Conservation (phyloP, 352 stramenopile species). For the Phytophthora brassicae region DNA sequence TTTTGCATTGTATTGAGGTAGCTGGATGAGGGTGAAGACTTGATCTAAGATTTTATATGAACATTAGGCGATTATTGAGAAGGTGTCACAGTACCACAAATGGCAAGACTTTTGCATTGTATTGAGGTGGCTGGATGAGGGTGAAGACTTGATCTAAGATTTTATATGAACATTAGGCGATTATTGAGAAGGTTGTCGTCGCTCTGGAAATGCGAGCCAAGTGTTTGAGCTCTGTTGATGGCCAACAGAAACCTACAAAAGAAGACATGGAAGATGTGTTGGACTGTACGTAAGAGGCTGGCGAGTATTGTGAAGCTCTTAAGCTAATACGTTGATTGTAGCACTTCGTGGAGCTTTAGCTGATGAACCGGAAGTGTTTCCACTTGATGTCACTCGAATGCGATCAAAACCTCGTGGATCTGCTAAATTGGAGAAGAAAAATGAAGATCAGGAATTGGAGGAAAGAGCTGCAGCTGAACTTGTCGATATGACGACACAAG, state of each 20-base stretch:
- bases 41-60: neutral
- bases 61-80: slow-evolving; percentile 35
- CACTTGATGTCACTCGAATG: slow-evolving; percentile 24
- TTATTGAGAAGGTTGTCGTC: slow-evolving; percentile 43
- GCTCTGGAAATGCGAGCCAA: slow-evolving; percentile 57
- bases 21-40: too few species aligned
- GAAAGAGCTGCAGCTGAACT: slow-evolving; percentile 23
- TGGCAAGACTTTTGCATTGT: slow-evolving; percentile 15
- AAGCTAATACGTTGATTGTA: slow-evolving; percentile 9
- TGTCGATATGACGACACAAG: slow-evolving; percentile 18
- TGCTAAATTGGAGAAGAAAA: slow-evolving; percentile 33
- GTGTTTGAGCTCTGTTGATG: slow-evolving; percentile 60
- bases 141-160: neutral
- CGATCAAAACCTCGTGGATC: slow-evolving; percentile 29
- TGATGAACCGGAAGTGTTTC: slow-evolving; percentile 46
- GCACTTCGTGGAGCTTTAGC: slow-evolving; percentile 42
- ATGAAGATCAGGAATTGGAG: slow-evolving; percentile 28
- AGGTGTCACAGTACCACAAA: too few species aligned
- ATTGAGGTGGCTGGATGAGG: too few species aligned
- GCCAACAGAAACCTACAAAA: slow-evolving; percentile 53
- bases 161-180: slow-evolving; percentile 9
- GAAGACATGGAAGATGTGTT: slow-evolving; percentile 71
- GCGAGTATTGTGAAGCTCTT: too few species aligned
- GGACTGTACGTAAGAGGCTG: slow-evolving; percentile 34
- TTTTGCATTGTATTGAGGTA: too few species aligned